Conservation (phyloP, 1,284 basidiomycete genomes). For the Pholiota adiposa region DNA sequence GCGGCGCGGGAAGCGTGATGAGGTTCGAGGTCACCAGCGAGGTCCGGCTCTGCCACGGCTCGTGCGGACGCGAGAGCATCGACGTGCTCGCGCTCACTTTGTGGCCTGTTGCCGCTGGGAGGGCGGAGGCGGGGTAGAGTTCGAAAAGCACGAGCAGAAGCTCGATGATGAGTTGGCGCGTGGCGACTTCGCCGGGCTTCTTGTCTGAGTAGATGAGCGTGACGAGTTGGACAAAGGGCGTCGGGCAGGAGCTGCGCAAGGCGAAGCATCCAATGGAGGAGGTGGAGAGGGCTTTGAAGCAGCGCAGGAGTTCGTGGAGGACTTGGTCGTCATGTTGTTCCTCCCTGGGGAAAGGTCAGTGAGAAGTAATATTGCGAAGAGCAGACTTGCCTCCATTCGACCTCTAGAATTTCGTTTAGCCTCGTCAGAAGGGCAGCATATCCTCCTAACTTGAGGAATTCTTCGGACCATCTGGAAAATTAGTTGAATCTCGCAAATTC, state of each 20-base stretch:
- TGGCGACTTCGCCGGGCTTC: conserved; percentile 92
- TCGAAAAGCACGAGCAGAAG: conserved; percentile 84
- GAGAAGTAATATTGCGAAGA: conserved; percentile 24
- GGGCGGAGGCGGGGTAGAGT: conserved; percentile 71
- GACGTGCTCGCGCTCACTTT: conserved; percentile 26
- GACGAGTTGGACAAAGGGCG: conserved; percentile 85
- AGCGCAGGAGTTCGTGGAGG: conserved; percentile 90
- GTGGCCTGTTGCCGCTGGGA: conserved; percentile 52
- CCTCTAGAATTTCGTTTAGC: conserved; percentile 23
- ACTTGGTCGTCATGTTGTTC: conserved; percentile 98
- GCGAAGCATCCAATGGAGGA: conserved; percentile 86
- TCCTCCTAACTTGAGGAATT: conserved; percentile 86
- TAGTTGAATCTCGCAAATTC: no score
- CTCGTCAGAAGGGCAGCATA: conserved; percentile 45
- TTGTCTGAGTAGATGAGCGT: conserved; percentile 93
- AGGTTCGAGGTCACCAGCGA: conserved; percentile 44
- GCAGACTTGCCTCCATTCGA: conserved; percentile 87
- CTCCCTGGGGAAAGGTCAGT: conserved; percentile 59
- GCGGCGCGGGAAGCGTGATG: conserved; percentile 70
- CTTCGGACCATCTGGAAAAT: conserved; percentile 77
- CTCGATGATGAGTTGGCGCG: conserved; percentile 90
- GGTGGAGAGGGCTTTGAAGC: conserved; percentile 92
- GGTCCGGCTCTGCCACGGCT: conserved; percentile 57
- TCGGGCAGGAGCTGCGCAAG: conserved; percentile 81
- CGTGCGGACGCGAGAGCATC: conserved; percentile 38